Evolutionary conservation across 768 basidiomycete genomes (phyloP).

Genomic region (Boletus patriciae): DNA sequence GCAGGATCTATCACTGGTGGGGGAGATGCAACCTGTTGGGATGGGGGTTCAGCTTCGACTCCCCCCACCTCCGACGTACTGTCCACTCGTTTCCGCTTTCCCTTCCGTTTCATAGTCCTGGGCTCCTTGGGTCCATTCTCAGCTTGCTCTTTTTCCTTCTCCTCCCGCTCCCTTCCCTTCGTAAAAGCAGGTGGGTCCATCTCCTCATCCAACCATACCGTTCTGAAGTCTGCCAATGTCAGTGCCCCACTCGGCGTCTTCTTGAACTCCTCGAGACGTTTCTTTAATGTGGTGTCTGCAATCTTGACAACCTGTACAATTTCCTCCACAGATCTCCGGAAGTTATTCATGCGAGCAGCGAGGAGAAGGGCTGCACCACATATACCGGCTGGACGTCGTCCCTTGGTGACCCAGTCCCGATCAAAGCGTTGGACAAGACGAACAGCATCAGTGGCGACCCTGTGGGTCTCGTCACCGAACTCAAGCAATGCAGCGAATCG

Average conservation of each 20-base stretch:
- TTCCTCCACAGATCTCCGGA: slow-evolving; percentile 88
- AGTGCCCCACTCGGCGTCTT: slow-evolving; percentile 81
- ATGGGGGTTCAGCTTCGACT: slow-evolving; percentile 9
- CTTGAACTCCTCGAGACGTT: slow-evolving; percentile 93
- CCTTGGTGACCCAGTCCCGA: slow-evolving; percentile 96
- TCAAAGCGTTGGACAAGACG: slow-evolving; percentile 93
- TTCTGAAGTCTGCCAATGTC: slow-evolving; percentile 87
- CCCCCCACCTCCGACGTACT: slow-evolving; percentile 37
- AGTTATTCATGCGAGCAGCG: slow-evolving; percentile 98
- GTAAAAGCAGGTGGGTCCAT: slow-evolving; percentile 90
- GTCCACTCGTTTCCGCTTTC: slow-evolving; percentile 43
- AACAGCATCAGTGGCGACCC: slow-evolving; percentile 89
- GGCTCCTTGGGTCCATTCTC: slow-evolving; percentile 35
- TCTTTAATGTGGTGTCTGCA: slow-evolving; percentile 91
- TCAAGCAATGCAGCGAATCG: slow-evolving; percentile 94
- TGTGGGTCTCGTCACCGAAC: slow-evolving; percentile 92
- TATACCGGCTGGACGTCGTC: slow-evolving; percentile 93
- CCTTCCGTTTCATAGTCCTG: slow-evolving; percentile 31
- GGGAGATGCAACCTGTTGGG: slow-evolving; percentile 20
- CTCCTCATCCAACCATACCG: slow-evolving; percentile 88
- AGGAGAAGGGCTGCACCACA: slow-evolving; percentile 95
- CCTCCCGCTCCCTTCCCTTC: slow-evolving; percentile 71
- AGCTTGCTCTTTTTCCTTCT: slow-evolving; percentile 46
- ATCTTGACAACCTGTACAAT: slow-evolving; percentile 99
- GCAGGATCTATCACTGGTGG: slow-evolving; percentile 50